A percentile compares a stretch with the other conserved stretches of the same genome.
These are phyloP conservation scores for Metahyphopichia silvanorum DNA, from an alignment of 805 yeast genomes.

Conservation along the genomic window DNA sequence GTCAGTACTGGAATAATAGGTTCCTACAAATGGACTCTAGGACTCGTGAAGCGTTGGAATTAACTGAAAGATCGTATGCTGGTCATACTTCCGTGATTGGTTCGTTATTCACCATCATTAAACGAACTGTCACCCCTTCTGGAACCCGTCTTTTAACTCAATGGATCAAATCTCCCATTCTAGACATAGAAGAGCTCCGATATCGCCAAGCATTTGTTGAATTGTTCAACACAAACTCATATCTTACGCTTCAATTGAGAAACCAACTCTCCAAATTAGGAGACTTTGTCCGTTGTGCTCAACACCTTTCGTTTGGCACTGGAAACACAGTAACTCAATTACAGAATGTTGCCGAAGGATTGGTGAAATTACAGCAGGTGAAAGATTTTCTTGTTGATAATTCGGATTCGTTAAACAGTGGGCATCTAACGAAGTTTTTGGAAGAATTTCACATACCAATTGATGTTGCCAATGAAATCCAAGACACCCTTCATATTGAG, in stretches of 20 bases:
- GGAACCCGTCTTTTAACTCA: constrained; percentile 77
- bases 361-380: constrained; percentile 20
- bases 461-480: constrained; percentile 40
- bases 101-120: constrained; percentile 65
- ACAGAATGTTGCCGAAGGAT: constrained; percentile 28
- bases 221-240: constrained; percentile 21
- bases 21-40: constrained; percentile 78
- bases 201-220: constrained; percentile 43
- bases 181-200: constrained; percentile 52
- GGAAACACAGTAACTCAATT: constrained; percentile 32
- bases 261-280: constrained; percentile 42
- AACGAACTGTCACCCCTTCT: constrained; percentile 72
- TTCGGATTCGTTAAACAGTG: constrained; percentile 12
- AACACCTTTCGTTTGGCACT: constrained; percentile 40
- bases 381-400: constrained; percentile 12
- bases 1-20: constrained; percentile 46
- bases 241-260: constrained; percentile 21
- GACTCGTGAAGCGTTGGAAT: constrained; percentile 73
- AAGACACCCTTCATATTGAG: constrained; percentile 25
- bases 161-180: constrained; percentile 81
- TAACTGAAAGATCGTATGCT: constrained; percentile 49
- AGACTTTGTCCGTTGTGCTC: constrained; percentile 60
- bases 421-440: constrained; percentile 19
- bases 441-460: constrained; percentile 35
- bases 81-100: constrained; percentile 58